A percentile compares a stretch with the other conserved stretches of the same genome.
Conservation (phyloP, 805 yeast genomes). For the Zygotorulaspora sp. region DNA sequence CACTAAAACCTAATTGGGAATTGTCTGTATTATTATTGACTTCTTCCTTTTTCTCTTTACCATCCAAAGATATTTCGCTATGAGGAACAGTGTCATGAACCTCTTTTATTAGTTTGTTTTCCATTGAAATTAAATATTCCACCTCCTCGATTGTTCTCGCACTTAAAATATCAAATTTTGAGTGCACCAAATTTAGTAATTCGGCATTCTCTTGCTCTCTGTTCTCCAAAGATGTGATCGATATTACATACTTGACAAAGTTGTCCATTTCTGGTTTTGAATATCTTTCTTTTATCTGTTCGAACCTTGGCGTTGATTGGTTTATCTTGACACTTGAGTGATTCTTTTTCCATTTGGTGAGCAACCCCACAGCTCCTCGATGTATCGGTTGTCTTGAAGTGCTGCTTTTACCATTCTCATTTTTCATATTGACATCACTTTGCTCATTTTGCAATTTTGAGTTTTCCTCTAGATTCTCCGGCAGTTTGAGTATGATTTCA, state of each 20-base stretch:
- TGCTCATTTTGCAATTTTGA: constrained; percentile 10
- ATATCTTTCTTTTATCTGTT: constrained; percentile 1
- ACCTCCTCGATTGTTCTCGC: constrained; percentile 69
- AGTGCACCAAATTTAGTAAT: constrained; percentile 12
- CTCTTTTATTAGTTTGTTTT: constrained; percentile 37
- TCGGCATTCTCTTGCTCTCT: constrained; percentile 16
- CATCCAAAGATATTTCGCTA: background rate
- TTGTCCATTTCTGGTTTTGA: constrained; percentile 34
- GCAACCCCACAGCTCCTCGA: constrained; percentile 26
- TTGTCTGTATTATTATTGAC: background rate
- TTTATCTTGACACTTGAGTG: constrained; percentile 14
- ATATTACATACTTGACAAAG: constrained; percentile 36
- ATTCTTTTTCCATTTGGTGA: constrained; percentile 32
- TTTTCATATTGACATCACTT: constrained; percentile 3
- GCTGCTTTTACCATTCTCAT: no score
- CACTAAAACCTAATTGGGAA: constrained; percentile 19
- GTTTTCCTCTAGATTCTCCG: constrained; percentile 14
- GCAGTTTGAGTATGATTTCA: constrained; percentile 39
- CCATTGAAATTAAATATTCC: constrained; percentile 49
- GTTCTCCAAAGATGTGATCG: constrained; percentile 32
- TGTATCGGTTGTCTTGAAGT: constrained; percentile 1
- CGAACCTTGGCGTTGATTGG: background rate
- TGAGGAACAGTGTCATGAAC: constrained; percentile 13
- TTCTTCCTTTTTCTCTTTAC: background rate
- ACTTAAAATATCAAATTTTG: constrained; percentile 58